Base-by-base conservation (phyloP, 2,329 filamentous ascomycete genomes). In the Trichoderma breve region DNA sequence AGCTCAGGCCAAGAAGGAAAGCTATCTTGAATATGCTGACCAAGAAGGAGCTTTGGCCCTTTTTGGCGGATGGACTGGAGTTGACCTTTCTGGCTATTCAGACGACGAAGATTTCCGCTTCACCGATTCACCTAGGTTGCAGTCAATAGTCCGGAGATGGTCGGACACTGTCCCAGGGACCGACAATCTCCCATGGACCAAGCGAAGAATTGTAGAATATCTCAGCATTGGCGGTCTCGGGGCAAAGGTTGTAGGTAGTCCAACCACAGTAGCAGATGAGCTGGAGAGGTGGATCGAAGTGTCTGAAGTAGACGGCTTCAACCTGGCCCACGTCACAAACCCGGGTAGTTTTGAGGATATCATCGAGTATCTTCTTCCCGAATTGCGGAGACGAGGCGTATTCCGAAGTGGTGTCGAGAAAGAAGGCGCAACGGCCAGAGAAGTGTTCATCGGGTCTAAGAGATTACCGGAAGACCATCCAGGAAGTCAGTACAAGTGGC, bases 331-430 rank as follows among this genome's bases (percentile, higher is more conserved):
- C 77, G 83, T 86, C 15, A 85, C 84, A 1, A 86, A 83, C 6
- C 85, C 85, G 1, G 85, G 85, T 0, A 86, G 66, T 26, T 92
- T 91, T 79, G 86, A 88, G 69, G 89, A 92, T 74, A 86, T 92
- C 9, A 86, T 89, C 58, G 87, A 91, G 36, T 81, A 89, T 6
- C 79, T 92, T 15, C 77, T 92, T 3, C 90, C 90, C 0, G 90
- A 91, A 75, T 79, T 92, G n/a, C 84, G 83, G 32, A 81, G 80
- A 14, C 70, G 73, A 28, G 72, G 72, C 2, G 39, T 74, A 9
- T 74, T 74, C 30, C 67, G 73, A 53, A 63, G 21, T 18, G 32
- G 32, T 3, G 70, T 74, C 3, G 72, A 73, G 28, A 74, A 73
- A 32, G 72, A 74, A 26, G 72, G 72, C 0, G 72, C 65, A 21